Percentiles rank a stretch among this genome's conserved stretches.
These are phyloP conservation scores for Cryptococcus wingfieldii DNA, from an alignment of 1,284 basidiomycete genomes.

Conservation along the genomic window DNA sequence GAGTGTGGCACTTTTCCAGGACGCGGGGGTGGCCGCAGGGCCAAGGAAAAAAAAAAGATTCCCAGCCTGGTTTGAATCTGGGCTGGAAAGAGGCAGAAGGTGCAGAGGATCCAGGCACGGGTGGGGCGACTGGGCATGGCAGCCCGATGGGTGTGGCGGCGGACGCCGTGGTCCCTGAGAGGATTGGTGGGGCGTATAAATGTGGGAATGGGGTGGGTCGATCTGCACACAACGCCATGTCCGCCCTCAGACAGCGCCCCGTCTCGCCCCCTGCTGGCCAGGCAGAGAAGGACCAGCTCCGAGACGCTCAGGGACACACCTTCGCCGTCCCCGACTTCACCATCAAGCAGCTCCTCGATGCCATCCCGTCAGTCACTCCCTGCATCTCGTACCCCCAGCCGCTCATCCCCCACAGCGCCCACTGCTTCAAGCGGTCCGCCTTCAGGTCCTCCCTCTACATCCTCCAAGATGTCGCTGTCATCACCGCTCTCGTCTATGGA, in stretches of 20 bases:
- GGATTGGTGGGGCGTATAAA: too few relatives aligned
- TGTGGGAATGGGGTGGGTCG: too few relatives aligned
- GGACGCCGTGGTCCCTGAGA: too few relatives aligned
- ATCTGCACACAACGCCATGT: slow-evolving; percentile 16
- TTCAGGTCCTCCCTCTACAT: slow-evolving; percentile 78
- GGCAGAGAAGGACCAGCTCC: slow-evolving; percentile 41
- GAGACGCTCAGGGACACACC: slow-evolving; percentile 45
- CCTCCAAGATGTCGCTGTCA: slow-evolving; percentile 68
- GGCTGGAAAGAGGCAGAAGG: too few relatives aligned
- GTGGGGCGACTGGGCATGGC: too few relatives aligned
- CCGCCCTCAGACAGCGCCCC: slow-evolving; percentile 40
- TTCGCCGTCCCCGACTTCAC: slow-evolving; percentile 49
- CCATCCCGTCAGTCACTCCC: slow-evolving; percentile 79
- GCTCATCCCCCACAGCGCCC: slow-evolving; percentile 56
- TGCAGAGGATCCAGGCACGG: too few relatives aligned
- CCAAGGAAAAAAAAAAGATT: too few relatives aligned
- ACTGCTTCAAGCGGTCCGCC: slow-evolving; percentile 90
- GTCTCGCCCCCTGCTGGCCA: slow-evolving; percentile 27
- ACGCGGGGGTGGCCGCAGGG: too few relatives aligned
- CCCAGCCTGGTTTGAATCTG: too few relatives aligned
- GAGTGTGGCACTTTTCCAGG: too few relatives aligned
- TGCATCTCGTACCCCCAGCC: too few relatives aligned
- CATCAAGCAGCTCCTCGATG: slow-evolving; percentile 61
- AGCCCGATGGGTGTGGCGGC: too few relatives aligned
- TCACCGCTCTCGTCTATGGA: slow-evolving; percentile 66